phyloP scores from a whole-genome alignment of 176 grass and related monocot genomes.

The Typha latifolia region DNA sequence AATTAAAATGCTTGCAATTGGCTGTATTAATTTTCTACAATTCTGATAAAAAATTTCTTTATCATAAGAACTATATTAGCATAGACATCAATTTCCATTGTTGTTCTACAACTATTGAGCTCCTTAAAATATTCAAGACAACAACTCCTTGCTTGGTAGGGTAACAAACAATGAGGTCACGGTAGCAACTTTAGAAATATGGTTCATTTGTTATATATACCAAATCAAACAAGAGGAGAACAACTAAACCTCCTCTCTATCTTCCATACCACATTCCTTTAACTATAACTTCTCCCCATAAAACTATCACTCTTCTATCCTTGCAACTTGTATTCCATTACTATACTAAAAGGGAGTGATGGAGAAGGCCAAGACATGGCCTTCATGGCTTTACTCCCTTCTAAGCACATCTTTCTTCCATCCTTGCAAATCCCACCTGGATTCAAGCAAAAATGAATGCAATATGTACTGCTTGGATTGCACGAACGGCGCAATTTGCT shows the following conservation, averaged over 20 bases:
- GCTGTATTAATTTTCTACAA: too few relatives aligned
- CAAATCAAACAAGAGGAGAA: background rate
- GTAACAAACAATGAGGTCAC: background rate
- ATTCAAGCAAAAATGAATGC: slow-evolving; percentile 72
- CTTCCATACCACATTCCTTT: background rate
- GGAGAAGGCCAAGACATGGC: slow-evolving; percentile 9
- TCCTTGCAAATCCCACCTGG: slow-evolving; percentile 36
- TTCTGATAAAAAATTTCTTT: too few relatives aligned
- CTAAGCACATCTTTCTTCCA: slow-evolving; percentile 57
- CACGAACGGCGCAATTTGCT: slow-evolving; percentile 42
- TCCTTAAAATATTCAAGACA: background rate
- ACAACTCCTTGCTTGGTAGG: background rate
- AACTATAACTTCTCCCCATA: background rate
- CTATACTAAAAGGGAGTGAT: background rate
- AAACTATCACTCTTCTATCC: background rate
- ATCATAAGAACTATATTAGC: too few relatives aligned
- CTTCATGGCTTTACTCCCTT: slow-evolving; percentile 58
- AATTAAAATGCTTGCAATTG: too few relatives aligned
- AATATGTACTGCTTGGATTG: slow-evolving; percentile 63
- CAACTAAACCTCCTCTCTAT: background rate
- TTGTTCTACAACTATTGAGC: too few relatives aligned
- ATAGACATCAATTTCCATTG: too few relatives aligned
- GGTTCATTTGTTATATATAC: background rate
- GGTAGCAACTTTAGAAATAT: background rate
- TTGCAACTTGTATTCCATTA: background rate